Evolutionary conservation across 768 basidiomycete genomes (phyloP).

Genomic region (Harrya chromipes): DNA sequence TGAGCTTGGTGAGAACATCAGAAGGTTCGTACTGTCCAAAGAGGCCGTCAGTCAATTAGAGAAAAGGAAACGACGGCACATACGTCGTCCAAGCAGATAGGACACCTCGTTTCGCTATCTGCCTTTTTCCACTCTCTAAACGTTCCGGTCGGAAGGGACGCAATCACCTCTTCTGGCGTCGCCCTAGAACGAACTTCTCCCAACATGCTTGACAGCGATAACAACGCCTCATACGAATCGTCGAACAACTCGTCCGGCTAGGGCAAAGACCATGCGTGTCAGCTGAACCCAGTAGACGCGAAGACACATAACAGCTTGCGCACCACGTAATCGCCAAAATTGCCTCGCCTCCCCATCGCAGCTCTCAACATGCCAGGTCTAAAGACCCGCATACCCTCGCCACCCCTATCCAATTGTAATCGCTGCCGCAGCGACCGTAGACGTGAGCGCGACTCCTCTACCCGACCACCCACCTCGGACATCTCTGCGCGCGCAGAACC

Average conservation of each 20-base stretch:
- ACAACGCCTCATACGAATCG: conserved; percentile 66
- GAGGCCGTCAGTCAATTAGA: not conserved
- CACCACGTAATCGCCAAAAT: conserved; percentile 51
- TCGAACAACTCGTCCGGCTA: conserved; percentile 79
- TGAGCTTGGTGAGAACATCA: conserved; percentile 65
- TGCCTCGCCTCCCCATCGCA: conserved; percentile 22
- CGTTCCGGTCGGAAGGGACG: conserved; percentile 53
- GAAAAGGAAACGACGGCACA: conserved; percentile 24
- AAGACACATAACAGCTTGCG: conserved; percentile 19
- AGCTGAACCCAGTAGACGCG: conserved; percentile 2
- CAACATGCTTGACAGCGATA: conserved; percentile 54
- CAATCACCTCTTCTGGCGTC: conserved; percentile 60
- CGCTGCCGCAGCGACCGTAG: conserved; percentile 27
- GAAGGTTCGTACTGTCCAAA: conserved; percentile 52
- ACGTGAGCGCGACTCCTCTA: conserved; percentile 23
- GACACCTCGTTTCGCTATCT: conserved; percentile 72
- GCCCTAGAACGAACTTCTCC: conserved; percentile 68
- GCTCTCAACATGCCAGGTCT: conserved; percentile 25
- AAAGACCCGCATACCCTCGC: conserved; percentile 18
- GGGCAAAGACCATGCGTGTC: not conserved
- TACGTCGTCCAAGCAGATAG: conserved; percentile 84
- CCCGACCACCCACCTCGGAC: conserved; percentile 7
- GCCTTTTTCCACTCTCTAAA: conserved; percentile 68
- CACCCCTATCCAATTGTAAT: conserved; percentile 26
- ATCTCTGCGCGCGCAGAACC: conserved; percentile 3